Conservation (phyloP, 768 basidiomycete species). For the Roridomyces roridus region DNA sequence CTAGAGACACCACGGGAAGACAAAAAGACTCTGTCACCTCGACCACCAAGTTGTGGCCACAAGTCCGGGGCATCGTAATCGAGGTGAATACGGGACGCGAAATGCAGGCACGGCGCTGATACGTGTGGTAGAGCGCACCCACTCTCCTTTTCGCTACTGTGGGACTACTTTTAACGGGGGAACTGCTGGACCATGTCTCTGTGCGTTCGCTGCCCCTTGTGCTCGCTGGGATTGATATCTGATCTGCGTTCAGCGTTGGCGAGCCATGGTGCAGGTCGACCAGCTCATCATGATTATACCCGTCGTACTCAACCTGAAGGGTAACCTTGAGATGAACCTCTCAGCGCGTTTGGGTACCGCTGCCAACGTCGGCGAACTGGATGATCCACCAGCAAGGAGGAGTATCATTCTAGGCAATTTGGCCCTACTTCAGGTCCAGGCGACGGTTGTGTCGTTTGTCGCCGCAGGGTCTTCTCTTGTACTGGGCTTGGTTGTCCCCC, state of each 20-base stretch:
- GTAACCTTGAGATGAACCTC: conserved; percentile 99
- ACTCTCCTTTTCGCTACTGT: conserved; percentile 84
- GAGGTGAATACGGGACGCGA: conserved; percentile 73
- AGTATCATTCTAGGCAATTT: conserved; percentile 82
- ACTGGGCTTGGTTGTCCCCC: conserved; percentile 68
- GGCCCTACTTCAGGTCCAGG: conserved; percentile 90
- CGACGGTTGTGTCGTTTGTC: conserved; percentile 85
- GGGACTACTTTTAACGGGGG: conserved; percentile 89
- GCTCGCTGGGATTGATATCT: neutral
- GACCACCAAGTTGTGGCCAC: conserved; percentile 50
- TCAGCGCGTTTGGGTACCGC: conserved; percentile 95
- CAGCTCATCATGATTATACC: conserved; percentile 98
- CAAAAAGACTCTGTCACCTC: conserved; percentile 9
- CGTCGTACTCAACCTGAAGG: conserved; percentile 93
- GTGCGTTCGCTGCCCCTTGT: conserved; percentile 45
- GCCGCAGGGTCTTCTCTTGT: conserved; percentile 81
- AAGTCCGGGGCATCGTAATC: conserved; percentile 66
- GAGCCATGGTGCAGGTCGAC: conserved; percentile 87
- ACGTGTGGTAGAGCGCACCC: conserved; percentile 71
- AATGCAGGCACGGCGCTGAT: neutral
- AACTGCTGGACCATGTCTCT: conserved; percentile 86
- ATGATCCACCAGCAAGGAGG: conserved; percentile 66
- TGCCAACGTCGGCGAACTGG: conserved; percentile 92
- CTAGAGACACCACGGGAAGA: conserved; percentile 33
- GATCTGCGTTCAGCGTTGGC: conserved; percentile 69